These are phyloP conservation scores for Taiwanofungus camphoratus DNA, from an alignment of 1,284 basidiomycete species.

Conservation along the genomic window DNA sequence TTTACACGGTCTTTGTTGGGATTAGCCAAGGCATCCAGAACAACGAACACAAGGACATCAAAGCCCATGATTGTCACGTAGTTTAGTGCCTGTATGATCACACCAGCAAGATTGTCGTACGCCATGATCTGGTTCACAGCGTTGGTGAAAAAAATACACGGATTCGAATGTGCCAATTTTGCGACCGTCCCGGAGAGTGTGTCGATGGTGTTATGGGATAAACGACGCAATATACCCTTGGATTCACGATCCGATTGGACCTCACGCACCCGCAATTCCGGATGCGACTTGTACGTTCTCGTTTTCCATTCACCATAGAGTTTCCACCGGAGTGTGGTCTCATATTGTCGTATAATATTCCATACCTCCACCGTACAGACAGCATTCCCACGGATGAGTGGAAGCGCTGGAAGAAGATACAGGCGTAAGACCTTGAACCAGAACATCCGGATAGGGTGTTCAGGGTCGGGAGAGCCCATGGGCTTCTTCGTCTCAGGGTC, in stretches of 20 bases:
- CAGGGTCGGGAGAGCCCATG: slow-evolving; percentile 43
- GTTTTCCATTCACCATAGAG: slow-evolving; percentile 97
- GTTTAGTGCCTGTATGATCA: slow-evolving; percentile 87
- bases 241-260: slow-evolving; percentile 73
- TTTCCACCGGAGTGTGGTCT: slow-evolving; percentile 77
- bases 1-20: slow-evolving; percentile 84
- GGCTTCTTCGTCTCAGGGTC: slow-evolving; percentile 54
- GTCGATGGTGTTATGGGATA: slow-evolving; percentile 81
- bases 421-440: slow-evolving; percentile 83
- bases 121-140: slow-evolving; percentile 94
- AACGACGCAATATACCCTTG: slow-evolving; percentile 74
- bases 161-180: slow-evolving; percentile 92
- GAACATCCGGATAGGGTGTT: slow-evolving; percentile 53
- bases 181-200: slow-evolving; percentile 84
- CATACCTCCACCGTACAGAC: slow-evolving; percentile 86
- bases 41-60: slow-evolving; percentile 86
- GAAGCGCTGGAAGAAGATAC: slow-evolving; percentile 83
- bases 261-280: slow-evolving; percentile 67
- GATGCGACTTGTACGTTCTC: slow-evolving; percentile 61
- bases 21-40: slow-evolving; percentile 87
- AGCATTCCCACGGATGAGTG: slow-evolving; percentile 81
- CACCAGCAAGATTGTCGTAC: slow-evolving; percentile 91
- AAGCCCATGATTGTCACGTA: slow-evolving; percentile 91
- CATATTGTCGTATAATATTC: slow-evolving; percentile 77
- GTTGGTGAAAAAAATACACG: slow-evolving; percentile 85